Percentiles rank a stretch among this genome's conserved stretches.
These are phyloP conservation scores for Peziza echinospora DNA, from an alignment of 495 filamentous ascomycete genomes.

Conservation along the genomic window DNA sequence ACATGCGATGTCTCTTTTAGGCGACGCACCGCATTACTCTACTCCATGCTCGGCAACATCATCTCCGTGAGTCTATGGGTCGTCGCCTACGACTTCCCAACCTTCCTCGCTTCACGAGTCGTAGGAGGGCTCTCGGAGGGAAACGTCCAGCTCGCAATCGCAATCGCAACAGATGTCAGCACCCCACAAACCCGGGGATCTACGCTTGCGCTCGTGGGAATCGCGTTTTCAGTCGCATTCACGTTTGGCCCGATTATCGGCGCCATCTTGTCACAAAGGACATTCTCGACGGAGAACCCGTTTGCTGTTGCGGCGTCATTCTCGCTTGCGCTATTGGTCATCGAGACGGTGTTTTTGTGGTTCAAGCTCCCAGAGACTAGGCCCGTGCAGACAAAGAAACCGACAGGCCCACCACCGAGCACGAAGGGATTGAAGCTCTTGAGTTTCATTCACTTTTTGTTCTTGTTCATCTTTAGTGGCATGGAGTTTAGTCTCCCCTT, in stretches of 20 bases:
- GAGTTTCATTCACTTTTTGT: conserved; percentile 68
- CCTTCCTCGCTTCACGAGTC: conserved; percentile 76
- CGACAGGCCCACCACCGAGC: conserved; percentile 3
- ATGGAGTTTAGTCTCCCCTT: conserved; percentile 95
- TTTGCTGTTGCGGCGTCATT: conserved; percentile 81
- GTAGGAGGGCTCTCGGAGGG: conserved; percentile 89
- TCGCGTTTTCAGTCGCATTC: conserved; percentile 92
- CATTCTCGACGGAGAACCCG: conserved; percentile 57
- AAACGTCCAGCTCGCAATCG: conserved; percentile 88
- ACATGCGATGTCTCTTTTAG: conserved; percentile 1
- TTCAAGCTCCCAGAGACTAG: conserved; percentile 73
- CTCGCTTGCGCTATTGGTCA: conserved; percentile 55
- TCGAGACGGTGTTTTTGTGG: conserved; percentile 81
- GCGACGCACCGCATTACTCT: conserved; percentile 66
- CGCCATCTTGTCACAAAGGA: conserved; percentile 53
- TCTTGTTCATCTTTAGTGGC: conserved; percentile 90
- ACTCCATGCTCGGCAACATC: conserved; percentile 89
- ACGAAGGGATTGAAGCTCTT: conserved; percentile 29
- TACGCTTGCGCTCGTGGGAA: conserved; percentile 89
- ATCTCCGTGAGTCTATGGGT: conserved; percentile 86
- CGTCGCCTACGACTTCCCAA: conserved; percentile 75
- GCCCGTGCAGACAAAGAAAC: conserved; percentile 25
- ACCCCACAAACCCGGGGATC: conserved; percentile 58
- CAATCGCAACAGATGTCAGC: conserved; percentile 91
- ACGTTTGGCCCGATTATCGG: conserved; percentile 87